A percentile compares a stretch with the other conserved stretches of the same genome.
Evolutionary conservation across 331 rosid genomes (phyloP).

Genomic region (Erythrophleum ivorense): DNA sequence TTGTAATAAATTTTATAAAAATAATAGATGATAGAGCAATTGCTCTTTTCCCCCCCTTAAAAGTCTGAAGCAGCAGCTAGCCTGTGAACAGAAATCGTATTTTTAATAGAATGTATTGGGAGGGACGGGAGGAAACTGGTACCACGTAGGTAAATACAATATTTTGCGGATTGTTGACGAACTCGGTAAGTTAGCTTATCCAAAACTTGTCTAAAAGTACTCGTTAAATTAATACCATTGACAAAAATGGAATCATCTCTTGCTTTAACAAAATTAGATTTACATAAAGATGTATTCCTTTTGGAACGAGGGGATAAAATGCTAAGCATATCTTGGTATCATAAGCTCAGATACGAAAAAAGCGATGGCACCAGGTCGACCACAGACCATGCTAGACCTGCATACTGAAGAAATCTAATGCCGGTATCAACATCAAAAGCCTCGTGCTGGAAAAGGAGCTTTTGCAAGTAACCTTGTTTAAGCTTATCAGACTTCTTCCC

Average conservation of each 20-base stretch:
- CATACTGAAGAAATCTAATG: constrained; percentile 85
- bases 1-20: not conserved
- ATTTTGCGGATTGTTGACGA: not conserved
- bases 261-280: constrained; percentile 42
- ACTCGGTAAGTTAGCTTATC: not conserved
- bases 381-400: constrained; percentile 97
- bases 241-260: not conserved
- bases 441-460: constrained; percentile 55
- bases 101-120: no score
- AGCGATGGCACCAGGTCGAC: constrained; percentile 93
- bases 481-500: constrained; percentile 55
- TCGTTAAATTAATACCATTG: not conserved
- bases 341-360: constrained; percentile 68
- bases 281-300: not conserved
- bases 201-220: not conserved
- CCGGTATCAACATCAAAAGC: constrained; percentile 91
- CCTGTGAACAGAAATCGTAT: not conserved
- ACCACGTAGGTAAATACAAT: not conserved
- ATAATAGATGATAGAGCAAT: no score
- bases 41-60: not conserved
- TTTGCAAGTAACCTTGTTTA: constrained; percentile 65
- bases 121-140: not conserved
- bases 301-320: not conserved
- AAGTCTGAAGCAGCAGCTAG: not conserved
- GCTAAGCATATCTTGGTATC: constrained; percentile 23